These are phyloP conservation scores for Exophiala bonariae DNA, from an alignment of 2,329 filamentous ascomycete genomes.

Conservation along the genomic window DNA sequence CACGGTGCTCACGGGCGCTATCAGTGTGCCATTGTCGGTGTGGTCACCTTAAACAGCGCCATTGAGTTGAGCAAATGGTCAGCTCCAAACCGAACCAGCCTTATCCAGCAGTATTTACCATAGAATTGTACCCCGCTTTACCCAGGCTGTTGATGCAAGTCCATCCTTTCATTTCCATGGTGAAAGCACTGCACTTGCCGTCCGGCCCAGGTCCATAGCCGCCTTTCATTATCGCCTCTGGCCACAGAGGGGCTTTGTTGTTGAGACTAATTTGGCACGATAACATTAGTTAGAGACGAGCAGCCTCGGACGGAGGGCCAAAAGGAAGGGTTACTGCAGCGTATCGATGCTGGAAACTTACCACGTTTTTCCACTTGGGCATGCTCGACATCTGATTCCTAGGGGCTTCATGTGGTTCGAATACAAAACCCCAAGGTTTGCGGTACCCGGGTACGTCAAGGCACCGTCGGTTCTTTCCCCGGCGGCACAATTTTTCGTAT, in stretches of 20 bases:
- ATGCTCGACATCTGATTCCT: constrained; percentile 15
- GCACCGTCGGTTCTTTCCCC: constrained; percentile 15
- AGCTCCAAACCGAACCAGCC: too few relatives aligned
- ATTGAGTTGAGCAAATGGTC: too few relatives aligned
- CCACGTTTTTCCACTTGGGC: constrained; percentile 9
- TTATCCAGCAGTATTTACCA: too few relatives aligned
- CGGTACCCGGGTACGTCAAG: constrained; percentile 19
- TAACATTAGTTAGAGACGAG: too few relatives aligned
- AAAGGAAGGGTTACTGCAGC: too few relatives aligned
- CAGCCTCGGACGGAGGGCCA: too few relatives aligned
- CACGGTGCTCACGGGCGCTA: too few relatives aligned
- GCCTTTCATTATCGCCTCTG: constrained; percentile 4
- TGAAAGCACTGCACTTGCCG: background rate
- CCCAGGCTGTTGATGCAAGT: too few relatives aligned
- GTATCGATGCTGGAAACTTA: too few relatives aligned
- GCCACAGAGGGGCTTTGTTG: constrained; percentile 17
- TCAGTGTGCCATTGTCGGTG: too few relatives aligned
- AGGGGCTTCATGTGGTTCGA: constrained; percentile 8
- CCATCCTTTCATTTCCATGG: background rate
- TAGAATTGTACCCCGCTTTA: too few relatives aligned
- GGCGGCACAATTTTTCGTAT: constrained; percentile 5
- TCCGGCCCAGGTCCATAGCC: background rate
- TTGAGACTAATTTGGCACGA: constrained; percentile 12
- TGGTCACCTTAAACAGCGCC: too few relatives aligned
- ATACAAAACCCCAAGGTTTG: constrained; percentile 13